phyloP scores from a whole-genome alignment of 1,284 basidiomycete genomes.

The Trichosporon sp. region DNA sequence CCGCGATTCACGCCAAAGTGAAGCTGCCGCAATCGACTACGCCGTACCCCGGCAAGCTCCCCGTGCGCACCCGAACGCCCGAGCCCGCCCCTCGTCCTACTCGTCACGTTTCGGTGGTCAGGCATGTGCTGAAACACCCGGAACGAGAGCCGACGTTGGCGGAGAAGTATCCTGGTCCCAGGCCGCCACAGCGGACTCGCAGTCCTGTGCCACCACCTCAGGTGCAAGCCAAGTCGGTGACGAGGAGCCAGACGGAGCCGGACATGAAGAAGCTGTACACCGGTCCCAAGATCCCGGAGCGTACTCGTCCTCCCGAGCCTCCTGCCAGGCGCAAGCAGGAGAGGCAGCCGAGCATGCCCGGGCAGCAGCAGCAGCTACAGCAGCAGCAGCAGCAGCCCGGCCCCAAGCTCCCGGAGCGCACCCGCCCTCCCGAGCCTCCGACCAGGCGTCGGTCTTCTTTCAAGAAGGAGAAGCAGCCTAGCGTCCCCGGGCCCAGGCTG shows the following conservation, averaged over 20 bases:
- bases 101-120: not conserved
- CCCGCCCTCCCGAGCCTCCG: not conserved
- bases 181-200: not conserved
- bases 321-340: not conserved
- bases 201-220: not conserved
- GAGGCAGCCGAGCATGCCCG: not conserved
- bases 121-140: not conserved
- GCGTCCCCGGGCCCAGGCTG: not conserved
- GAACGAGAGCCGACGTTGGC: not conserved
- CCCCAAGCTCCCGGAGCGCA: not conserved
- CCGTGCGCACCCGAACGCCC: not conserved
- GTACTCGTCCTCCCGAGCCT: not conserved
- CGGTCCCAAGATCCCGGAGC: not conserved
- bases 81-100: not conserved
- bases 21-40: not conserved
- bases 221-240: not conserved
- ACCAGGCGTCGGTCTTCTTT: not conserved
- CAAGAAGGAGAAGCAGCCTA: not conserved
- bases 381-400: too few relatives aligned
- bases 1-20: not conserved
- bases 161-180: not conserved
- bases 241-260: not conserved
- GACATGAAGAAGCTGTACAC: not conserved
- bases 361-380: too few relatives aligned
- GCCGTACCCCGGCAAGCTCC: not conserved